These are phyloP conservation scores for Fraxinus albicans DNA, from an alignment of 305 asterid genomes.

Conservation along the genomic window DNA sequence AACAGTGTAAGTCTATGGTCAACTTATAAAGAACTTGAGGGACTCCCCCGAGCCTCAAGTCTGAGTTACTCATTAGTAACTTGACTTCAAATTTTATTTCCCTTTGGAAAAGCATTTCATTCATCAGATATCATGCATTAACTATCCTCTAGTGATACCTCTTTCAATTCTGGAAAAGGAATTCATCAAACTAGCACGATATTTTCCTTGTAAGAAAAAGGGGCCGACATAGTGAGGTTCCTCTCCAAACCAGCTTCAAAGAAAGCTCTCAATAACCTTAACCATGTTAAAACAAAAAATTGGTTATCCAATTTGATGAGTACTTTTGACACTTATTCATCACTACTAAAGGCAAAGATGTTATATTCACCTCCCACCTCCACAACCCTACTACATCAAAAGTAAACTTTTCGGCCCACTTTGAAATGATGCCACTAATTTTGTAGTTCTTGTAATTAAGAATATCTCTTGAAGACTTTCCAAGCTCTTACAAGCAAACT, in stretches of 20 bases:
- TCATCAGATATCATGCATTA: background rate
- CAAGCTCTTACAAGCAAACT: background rate
- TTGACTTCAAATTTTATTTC: background rate
- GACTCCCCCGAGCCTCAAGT: background rate
- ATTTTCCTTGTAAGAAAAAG: background rate
- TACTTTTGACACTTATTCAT: background rate
- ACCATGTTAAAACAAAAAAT: background rate
- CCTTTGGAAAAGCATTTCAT: background rate
- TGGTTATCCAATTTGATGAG: background rate
- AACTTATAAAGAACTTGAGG: background rate
- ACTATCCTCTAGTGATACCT: background rate
- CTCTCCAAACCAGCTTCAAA: background rate
- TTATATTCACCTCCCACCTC: background rate
- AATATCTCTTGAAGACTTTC: background rate
- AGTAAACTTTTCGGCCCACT: background rate
- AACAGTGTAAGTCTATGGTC: slow-evolving; percentile 14
- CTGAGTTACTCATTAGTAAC: background rate
- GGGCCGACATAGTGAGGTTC: background rate
- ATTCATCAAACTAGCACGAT: background rate
- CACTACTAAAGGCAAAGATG: background rate
- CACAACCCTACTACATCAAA: background rate
- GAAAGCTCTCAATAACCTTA: background rate
- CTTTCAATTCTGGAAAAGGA: background rate
- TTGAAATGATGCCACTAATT: background rate
- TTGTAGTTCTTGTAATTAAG: background rate